Evolutionary conservation across 1,284 basidiomycete genomes (phyloP).

Genomic region (Xerocomus nothofagi): DNA sequence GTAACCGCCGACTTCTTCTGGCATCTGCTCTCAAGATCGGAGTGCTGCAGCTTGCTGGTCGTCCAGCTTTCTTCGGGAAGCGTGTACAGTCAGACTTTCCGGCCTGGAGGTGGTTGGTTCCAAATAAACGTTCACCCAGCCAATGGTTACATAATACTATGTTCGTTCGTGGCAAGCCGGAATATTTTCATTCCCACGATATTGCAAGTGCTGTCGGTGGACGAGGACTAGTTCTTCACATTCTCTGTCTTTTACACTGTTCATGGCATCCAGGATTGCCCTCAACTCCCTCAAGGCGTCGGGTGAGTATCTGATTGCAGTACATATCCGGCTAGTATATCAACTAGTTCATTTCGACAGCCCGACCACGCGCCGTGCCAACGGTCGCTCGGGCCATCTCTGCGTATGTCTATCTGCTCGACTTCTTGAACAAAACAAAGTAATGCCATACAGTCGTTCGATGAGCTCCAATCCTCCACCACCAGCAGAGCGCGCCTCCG

Average conservation of each 20-base stretch:
- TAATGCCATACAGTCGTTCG: constrained; percentile 49
- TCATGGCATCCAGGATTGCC: constrained; percentile 74
- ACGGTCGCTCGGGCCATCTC: constrained; percentile 51
- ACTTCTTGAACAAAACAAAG: constrained; percentile 3
- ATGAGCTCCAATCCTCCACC: constrained; percentile 66
- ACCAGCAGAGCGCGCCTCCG: constrained; percentile 88
- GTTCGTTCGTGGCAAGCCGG: constrained; percentile 44
- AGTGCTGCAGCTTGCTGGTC: too few relatives aligned
- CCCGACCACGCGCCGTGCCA: constrained; percentile 58
- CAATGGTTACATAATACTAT: constrained; percentile 18
- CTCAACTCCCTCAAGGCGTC: constrained; percentile 61
- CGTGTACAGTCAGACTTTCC: too few relatives aligned
- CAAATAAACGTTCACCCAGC: too few relatives aligned
- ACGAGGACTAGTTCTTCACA: constrained; percentile 20
- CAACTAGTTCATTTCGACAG: constrained; percentile 33
- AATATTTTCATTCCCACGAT: constrained; percentile 42
- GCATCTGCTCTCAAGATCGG: too few relatives aligned
- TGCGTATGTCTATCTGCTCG: constrained; percentile 48
- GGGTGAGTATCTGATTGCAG: constrained; percentile 40
- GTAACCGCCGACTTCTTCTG: too few relatives aligned
- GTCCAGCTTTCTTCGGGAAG: too few relatives aligned
- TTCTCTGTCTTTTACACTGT: constrained; percentile 23
- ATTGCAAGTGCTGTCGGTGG: constrained; percentile 20
- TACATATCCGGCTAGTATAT: background rate
- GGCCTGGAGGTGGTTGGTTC: too few relatives aligned